Conservation (phyloP, 2,329 filamentous ascomycete genomes). For the Pochonia chlamydosporia region DNA sequence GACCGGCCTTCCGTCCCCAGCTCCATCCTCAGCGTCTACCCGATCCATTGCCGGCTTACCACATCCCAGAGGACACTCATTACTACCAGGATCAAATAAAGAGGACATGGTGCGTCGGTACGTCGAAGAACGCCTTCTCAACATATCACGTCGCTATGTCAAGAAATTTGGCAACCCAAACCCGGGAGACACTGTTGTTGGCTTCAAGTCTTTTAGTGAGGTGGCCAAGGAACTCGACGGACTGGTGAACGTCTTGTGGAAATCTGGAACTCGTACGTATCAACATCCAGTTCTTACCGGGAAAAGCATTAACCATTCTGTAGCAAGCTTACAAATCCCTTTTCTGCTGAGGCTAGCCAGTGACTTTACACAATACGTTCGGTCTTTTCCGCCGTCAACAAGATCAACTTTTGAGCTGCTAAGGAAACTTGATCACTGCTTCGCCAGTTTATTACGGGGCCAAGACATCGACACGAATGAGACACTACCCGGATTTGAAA, state of each 20-base stretch:
- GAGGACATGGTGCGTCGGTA: constrained; percentile 56
- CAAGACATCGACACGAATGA: constrained; percentile 60
- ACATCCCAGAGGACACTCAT: constrained; percentile 45
- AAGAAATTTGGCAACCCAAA: constrained; percentile 49
- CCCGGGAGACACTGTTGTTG: constrained; percentile 40
- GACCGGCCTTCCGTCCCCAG: constrained; percentile 45
- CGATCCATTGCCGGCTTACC: constrained; percentile 39
- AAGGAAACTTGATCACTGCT: constrained; percentile 76
- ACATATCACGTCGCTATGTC: constrained; percentile 52
- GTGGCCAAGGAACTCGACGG: constrained; percentile 69
- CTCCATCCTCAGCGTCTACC: constrained; percentile 43
- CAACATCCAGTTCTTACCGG: neutral
- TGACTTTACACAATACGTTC: constrained; percentile 65
- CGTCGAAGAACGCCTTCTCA: constrained; percentile 45
- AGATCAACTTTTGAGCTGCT: constrained; percentile 65
- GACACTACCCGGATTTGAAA: constrained; percentile 64
- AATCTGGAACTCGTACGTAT: constrained; percentile 75
- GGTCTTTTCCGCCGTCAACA: constrained; percentile 58
- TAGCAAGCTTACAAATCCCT: constrained; percentile 74
- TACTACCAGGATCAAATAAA: constrained; percentile 52
- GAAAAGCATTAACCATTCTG: neutral
- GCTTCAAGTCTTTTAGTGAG: constrained; percentile 59
- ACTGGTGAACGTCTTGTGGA: constrained; percentile 77
- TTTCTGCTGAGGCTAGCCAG: constrained; percentile 76
- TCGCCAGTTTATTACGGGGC: constrained; percentile 67